Evolutionary conservation across 164 flowering plant genomes (phyloP).

Genomic region (Umbellularia californica): DNA sequence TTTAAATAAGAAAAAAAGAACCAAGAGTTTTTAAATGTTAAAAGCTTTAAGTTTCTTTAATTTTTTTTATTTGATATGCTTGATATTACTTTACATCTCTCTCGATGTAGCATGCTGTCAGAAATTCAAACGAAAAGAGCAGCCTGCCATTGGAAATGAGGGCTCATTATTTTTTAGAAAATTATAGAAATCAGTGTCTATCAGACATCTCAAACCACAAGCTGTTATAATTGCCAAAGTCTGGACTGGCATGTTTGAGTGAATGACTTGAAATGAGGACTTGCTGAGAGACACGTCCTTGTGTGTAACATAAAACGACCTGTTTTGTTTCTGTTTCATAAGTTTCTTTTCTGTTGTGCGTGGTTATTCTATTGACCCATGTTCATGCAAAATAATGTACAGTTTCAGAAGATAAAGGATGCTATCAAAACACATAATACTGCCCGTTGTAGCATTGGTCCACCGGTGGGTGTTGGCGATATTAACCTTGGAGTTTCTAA

Average conservation of each 20-base stretch:
- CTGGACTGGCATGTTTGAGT: background rate
- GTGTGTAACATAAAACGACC: background rate
- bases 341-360: background rate
- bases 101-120: too few species aligned
- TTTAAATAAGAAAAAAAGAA: too few species aligned
- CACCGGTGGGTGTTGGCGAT: slow-evolving; percentile 65
- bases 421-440: slow-evolving; percentile 71
- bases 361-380: background rate
- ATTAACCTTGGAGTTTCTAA: slow-evolving; percentile 35
- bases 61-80: too few species aligned
- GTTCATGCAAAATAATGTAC: slow-evolving; percentile 21
- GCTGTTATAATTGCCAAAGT: background rate
- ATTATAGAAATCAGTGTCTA: too few species aligned
- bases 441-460: slow-evolving; percentile 75
- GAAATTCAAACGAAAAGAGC: too few species aligned
- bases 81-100: too few species aligned
- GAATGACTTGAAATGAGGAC: background rate
- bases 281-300: background rate
- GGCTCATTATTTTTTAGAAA: too few species aligned
- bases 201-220: too few species aligned
- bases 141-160: too few species aligned
- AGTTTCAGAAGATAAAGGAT: slow-evolving; percentile 95
- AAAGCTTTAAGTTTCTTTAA: too few species aligned
- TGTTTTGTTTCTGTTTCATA: background rate
- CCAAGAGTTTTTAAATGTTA: too few species aligned